Base-by-base conservation (phyloP, 495 filamentous ascomycete species). In the Astrothelium macrocarpum region DNA sequence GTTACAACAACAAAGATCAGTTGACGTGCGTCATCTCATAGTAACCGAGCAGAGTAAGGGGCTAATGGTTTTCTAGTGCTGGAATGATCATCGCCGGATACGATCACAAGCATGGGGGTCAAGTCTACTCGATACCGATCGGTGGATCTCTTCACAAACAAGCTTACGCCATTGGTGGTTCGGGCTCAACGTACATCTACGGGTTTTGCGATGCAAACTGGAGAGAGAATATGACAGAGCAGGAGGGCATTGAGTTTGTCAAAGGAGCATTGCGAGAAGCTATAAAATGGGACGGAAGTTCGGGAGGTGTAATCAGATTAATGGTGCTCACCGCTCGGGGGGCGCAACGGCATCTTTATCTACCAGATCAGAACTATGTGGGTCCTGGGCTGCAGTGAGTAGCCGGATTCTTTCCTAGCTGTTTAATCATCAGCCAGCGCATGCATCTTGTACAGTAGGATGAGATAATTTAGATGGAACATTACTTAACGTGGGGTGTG, bases 231-330 rank as follows among this genome's bases (percentile, higher is more conserved):
- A 97, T 98, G 92, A 88, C 87, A 28, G 93, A 98, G 81, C 80
- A 83, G 46, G 91, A 95, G 65, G 95, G 94, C n/a, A 82, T 98
- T 63, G 76, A 85, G 31, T 98, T 97, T 67, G 95, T 98, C 69
- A 96, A 95, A 74, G 87, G 84, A 45, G 84, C 94, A 12, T 77
- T 98, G 74, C 80, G 84, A 70, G 92, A 98, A 79, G 94, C 94
- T 16, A 95, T 98, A 81, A 96, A 95, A 78, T 97, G 94, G 94
- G 94, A 98, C 74, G 93, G 94, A 49, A 96, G 92, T 79, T 97
- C 95, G 12, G 94, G 94, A 61, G 94, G 95, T 74, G 94, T 98
- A 56, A 98, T 98, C 72, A 85, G 94, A 66, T 85, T 98, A 88
- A 95, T 97, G 61, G 94, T 98, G 60, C 76, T 98, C 78, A 98